Conservation (phyloP, 1,284 basidiomycete species). For the Fomitopsis schrenkii region DNA sequence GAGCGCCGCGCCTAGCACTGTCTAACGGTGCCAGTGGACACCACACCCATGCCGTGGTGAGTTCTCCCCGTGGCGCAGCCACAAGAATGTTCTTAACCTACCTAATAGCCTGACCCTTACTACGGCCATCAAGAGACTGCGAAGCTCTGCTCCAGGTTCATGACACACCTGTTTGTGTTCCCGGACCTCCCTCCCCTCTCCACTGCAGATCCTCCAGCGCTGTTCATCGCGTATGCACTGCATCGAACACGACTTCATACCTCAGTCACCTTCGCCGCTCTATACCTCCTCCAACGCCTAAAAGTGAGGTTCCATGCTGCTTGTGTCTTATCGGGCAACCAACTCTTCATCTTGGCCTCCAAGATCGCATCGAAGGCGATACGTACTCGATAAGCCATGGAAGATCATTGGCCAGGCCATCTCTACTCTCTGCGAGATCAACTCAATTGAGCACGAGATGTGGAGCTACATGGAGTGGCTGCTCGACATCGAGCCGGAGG, state of each 20-base stretch:
- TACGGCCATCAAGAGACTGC: constrained; percentile 74
- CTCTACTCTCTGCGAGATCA: constrained; percentile 88
- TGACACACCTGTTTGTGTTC: constrained; percentile 76
- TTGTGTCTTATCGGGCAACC: constrained; percentile 87
- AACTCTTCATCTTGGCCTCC: constrained; percentile 88
- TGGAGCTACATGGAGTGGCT: constrained; percentile 92
- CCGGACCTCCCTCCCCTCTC: constrained; percentile 47
- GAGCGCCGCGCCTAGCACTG: constrained; percentile 6
- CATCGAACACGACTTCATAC: constrained; percentile 83
- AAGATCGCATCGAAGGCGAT: constrained; percentile 92
- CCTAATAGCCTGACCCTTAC: constrained; percentile 63
- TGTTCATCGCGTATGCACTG: constrained; percentile 87
- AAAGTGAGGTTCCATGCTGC: constrained; percentile 92
- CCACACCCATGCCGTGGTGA: constrained; percentile 15
- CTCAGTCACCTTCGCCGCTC: constrained; percentile 82
- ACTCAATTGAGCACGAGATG: constrained; percentile 96
- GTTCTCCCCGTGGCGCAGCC: constrained; percentile 4
- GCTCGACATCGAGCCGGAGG: constrained; percentile 69
- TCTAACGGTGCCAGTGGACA: constrained; percentile 4
- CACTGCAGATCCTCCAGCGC: constrained; percentile 36
- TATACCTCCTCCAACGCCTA: constrained; percentile 81
- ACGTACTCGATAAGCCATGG: constrained; percentile 96
- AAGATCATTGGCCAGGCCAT: constrained; percentile 89
- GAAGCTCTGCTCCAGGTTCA: constrained; percentile 70
- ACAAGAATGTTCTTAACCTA: not conserved